phyloP scores from a whole-genome alignment of 2,329 filamentous ascomycete genomes.

The Neopestalotiopsis clavispora region DNA sequence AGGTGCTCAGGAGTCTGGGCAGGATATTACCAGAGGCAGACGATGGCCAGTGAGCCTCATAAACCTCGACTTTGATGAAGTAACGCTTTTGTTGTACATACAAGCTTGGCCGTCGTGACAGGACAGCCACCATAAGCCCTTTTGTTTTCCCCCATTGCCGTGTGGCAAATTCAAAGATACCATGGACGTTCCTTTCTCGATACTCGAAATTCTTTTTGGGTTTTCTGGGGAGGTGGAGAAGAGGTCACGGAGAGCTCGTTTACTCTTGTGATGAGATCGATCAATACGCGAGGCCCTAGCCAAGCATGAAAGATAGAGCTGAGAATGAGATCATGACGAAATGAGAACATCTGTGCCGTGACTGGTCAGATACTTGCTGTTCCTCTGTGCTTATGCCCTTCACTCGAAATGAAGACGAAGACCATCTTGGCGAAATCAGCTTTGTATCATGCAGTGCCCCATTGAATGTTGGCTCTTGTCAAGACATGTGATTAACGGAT shows the following conservation, averaged over 20 bases:
- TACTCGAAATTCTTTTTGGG: not conserved
- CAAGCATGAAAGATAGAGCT: not conserved
- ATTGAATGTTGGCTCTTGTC: too few species aligned
- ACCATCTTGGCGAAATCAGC: too few species aligned
- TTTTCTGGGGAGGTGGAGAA: not conserved
- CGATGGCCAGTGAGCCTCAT: constrained; percentile 24
- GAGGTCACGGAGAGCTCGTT: not conserved
- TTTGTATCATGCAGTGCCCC: too few species aligned
- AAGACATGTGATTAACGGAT: too few species aligned
- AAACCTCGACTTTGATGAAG: not conserved
- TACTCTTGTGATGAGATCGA: not conserved
- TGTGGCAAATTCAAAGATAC: not conserved
- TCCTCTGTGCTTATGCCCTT: not conserved
- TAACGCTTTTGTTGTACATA: not conserved
- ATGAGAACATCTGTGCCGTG: constrained; percentile 16
- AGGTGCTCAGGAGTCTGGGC: constrained; percentile 75
- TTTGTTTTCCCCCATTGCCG: not conserved
- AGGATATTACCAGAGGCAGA: constrained; percentile 65
- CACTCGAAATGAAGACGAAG: too few species aligned
- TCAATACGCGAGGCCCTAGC: not conserved
- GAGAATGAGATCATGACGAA: constrained; percentile 20
- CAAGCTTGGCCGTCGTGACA: not conserved
- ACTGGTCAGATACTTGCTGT: not conserved
- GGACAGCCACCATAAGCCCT: not conserved
- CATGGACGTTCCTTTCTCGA: not conserved